Evolutionary conservation across 2,329 filamentous ascomycete species (phyloP).

Genomic region (Ophiostoma sp.): DNA sequence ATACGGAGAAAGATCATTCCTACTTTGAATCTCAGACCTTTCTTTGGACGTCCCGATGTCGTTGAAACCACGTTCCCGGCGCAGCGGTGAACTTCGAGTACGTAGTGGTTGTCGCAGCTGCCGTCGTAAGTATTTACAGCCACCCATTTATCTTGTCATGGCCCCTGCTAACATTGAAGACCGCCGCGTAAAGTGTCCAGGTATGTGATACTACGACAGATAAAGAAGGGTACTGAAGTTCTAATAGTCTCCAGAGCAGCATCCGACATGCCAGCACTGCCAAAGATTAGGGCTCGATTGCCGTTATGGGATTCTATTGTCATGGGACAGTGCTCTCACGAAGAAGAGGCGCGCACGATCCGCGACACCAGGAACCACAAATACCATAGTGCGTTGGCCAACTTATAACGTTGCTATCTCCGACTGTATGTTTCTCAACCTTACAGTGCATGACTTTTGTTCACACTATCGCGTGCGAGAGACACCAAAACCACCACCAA

Average conservation of each 20-base stretch:
- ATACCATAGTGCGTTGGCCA: background rate
- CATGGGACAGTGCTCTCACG: background rate
- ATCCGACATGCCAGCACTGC: background rate
- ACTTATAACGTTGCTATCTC: background rate
- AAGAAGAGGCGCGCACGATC: background rate
- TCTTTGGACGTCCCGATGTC: background rate
- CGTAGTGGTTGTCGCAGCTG: background rate
- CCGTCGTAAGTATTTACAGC: background rate
- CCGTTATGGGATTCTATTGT: background rate
- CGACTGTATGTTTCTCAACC: constrained; percentile 1
- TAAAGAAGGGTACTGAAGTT: background rate
- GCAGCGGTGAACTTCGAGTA: background rate
- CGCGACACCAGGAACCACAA: background rate
- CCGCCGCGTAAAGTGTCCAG: constrained; percentile 2
- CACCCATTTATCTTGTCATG: background rate
- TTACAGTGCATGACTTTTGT: background rate
- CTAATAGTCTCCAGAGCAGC: background rate
- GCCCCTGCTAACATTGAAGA: background rate
- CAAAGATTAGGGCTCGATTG: background rate
- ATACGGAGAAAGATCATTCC: background rate
- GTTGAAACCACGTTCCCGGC: background rate
- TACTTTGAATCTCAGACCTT: background rate
- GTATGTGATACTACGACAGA: background rate
- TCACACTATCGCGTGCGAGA: background rate
- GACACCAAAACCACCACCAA: background rate